Conservation (phyloP, 768 basidiomycete genomes). For the Dentipellis sp. region DNA sequence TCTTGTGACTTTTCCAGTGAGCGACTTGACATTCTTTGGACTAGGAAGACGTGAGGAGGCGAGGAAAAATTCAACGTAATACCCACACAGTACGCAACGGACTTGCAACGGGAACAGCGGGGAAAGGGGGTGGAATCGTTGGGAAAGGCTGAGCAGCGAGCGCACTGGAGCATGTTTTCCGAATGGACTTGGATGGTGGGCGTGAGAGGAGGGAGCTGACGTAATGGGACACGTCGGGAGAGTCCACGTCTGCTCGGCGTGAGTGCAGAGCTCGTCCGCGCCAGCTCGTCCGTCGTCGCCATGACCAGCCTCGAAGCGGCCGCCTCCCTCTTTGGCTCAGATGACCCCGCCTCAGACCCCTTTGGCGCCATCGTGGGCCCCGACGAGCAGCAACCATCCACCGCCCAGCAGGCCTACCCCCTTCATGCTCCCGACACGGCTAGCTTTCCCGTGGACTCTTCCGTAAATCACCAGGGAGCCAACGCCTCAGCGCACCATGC, state of each 20-base stretch:
- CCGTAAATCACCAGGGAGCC: neutral
- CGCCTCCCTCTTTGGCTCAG: constrained; percentile 69
- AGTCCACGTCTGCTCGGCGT: neutral
- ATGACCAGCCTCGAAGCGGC: constrained; percentile 72
- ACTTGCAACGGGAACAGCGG: neutral
- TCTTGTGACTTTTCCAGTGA: neutral
- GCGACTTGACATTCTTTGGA: neutral
- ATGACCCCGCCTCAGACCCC: constrained; percentile 39
- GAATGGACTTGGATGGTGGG: too few relatives aligned
- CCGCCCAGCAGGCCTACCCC: neutral
- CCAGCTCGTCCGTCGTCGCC: constrained; percentile 13
- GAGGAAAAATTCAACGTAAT: neutral
- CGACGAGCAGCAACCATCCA: neutral
- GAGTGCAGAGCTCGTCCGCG: neutral
- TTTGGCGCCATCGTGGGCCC: constrained; percentile 21
- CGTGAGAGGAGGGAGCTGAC: too few relatives aligned
- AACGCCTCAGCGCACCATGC: neutral
- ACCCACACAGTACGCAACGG: neutral
- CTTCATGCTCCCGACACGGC: neutral
- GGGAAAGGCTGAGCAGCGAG: too few relatives aligned
- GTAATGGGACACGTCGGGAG: neutral
- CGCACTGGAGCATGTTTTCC: too few relatives aligned
- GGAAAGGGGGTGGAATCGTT: too few relatives aligned
- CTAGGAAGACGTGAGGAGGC: neutral
- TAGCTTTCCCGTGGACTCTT: neutral